Base-by-base conservation (phyloP, 1,139 yeast genomes). In the Arxiozyma telluris region DNA sequence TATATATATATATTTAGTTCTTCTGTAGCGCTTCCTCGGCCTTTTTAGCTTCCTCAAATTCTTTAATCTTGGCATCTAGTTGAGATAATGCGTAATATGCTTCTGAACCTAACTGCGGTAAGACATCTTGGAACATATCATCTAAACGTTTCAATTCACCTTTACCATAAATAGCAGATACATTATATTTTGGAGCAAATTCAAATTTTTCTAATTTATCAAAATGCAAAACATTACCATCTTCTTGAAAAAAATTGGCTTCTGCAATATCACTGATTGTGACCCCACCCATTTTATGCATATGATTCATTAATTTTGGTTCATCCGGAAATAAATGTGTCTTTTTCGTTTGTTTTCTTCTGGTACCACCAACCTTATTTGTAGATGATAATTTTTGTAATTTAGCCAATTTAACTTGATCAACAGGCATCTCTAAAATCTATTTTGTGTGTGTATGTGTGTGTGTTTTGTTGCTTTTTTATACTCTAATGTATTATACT, bases 51-150 rank as follows among this genome's bases (percentile, higher is more conserved):
- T 72, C 80, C 50, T 72, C 88, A 56, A 74, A 79, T 57, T 73
- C 72, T 77, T 87, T 91, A 74, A 88, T 78, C 74, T 87, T 91
- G 74, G 87, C 90, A 61, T 97, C 96, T 74, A 93, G 80, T 77
- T 87, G 82, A 72, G 89, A 84, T 74, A 93, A 82, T 74, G 89
- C 84, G 71, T 86, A 89, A 73, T 90, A 83, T 76, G 94, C 88
- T 76, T 93, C 98, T 65, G 96, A 89, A 69, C 98, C 97, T 76
- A 93, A 82, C 79, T 93, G 96, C 66, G 96, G 93, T 72, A 93
- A 83, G 75, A 93, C 89, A 75, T 83, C 88, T 69, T 98, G 98
- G 68, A 93, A 83, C 77, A 93, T 84, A 71, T 91, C 96, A 65
- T 94, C 86, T 68, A 93, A 82, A 64, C 84, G 83, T 83, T 90